These are phyloP conservation scores for Picea sitchensis DNA, from an alignment of 75 land plant genomes.

Conservation along the genomic window DNA sequence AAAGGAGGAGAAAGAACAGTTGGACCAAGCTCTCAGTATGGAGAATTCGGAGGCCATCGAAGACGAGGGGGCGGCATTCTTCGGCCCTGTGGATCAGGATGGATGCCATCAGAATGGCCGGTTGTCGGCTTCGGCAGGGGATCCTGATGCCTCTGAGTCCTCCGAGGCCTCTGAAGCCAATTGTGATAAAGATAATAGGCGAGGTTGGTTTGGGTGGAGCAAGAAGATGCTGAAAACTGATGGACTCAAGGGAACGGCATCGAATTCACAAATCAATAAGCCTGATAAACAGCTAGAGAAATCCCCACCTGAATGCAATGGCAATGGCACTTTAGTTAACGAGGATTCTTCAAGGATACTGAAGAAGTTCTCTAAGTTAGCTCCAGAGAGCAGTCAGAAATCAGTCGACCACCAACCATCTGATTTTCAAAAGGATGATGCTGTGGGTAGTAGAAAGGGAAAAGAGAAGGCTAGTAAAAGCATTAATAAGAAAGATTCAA, in stretches of 20 bases:
- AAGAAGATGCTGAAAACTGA: conserved; percentile 55
- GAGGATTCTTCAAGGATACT: conserved; percentile 35
- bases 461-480: conserved; percentile 41
- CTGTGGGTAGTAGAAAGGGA: conserved; percentile 40
- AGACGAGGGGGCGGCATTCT: conserved; percentile 35
- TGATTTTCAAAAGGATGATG: conserved; percentile 24
- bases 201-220: conserved; percentile 90
- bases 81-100: background rate
- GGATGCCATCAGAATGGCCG: conserved; percentile 9
- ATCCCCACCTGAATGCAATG: too few species aligned
- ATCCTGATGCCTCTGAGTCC: conserved; percentile 21
- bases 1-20: conserved; percentile 79
- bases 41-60: conserved; percentile 44
- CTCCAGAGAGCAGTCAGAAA: conserved; percentile 35
- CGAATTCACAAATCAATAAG: background rate
- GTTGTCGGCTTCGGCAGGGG: conserved; percentile 14
- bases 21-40: conserved; percentile 70
- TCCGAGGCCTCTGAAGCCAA: conserved; percentile 30
- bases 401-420: conserved; percentile 11
- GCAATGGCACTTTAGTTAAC: conserved; percentile 4
- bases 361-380: conserved; percentile 42
- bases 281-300: too few species aligned
- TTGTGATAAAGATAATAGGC: conserved; percentile 55
- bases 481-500: conserved; percentile 17
- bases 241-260: conserved; percentile 15